Evolutionary conservation across 805 yeast species (phyloP).

Genomic region (Sugiyamaella americana): DNA sequence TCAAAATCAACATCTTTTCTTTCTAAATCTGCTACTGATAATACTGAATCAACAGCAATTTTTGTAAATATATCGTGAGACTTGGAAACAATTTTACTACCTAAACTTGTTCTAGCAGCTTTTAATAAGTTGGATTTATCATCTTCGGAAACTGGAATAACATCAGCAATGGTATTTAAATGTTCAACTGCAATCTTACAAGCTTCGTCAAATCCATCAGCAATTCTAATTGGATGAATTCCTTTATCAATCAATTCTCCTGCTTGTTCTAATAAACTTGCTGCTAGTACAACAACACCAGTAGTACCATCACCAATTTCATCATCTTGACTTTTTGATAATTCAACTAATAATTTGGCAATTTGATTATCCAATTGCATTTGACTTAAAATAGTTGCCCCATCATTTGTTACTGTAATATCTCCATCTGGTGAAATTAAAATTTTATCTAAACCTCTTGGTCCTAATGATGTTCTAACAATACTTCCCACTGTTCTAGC

Average conservation of each 20-base stretch:
- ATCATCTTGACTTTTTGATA: conserved; percentile 92
- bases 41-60: conserved; percentile 95
- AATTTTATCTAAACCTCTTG: conserved; percentile 97
- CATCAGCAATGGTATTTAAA: conserved; percentile 70
- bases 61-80: conserved; percentile 88
- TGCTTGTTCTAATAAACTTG: conserved; percentile 92
- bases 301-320: conserved; percentile 99
- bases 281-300: conserved; percentile 95
- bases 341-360: conserved; percentile 90
- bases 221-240: conserved; percentile 93
- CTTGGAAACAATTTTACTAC: conserved; percentile 92
- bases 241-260: conserved; percentile 91
- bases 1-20: conserved; percentile 97
- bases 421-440: conserved; percentile 95
- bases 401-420: conserved; percentile 96
- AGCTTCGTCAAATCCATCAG: conserved; percentile 96
- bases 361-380: conserved; percentile 96
- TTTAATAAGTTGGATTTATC: conserved; percentile 53
- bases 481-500: conserved; percentile 93
- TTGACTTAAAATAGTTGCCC: conserved; percentile 92
- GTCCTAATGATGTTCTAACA: conserved; percentile 89
- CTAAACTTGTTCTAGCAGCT: conserved; percentile 92
- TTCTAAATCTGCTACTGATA: conserved; percentile 84
- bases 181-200: conserved; percentile 81
- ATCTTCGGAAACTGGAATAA: conserved; percentile 46